Base-by-base conservation (phyloP, 139 green algal genomes). In the Pleodorina starrii region DNA sequence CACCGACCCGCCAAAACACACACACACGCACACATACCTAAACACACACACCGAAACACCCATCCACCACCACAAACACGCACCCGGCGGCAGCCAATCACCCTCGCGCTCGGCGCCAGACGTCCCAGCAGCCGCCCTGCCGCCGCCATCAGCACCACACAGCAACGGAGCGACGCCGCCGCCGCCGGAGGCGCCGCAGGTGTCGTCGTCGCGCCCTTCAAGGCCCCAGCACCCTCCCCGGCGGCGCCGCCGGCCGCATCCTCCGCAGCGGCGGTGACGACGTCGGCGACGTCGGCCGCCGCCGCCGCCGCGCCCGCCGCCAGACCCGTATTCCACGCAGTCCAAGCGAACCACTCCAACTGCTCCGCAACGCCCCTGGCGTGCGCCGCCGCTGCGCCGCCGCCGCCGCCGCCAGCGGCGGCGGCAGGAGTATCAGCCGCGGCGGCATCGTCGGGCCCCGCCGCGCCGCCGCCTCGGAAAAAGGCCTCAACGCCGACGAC, bases 301-400 rank as follows among this genome's bases (percentile, higher is more conserved):
- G 51, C 43, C 44, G 63, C 83, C 48, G 68, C 84, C 32, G 48
- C 36, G 1, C 36, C 84, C 69, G 71, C 48, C 38, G 48, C 69
- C 48, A 89, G 84, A 0, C 84, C 84, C 0, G 9, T 25, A 25
- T 89, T 89, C 69, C 68, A 89, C 2, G 84, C 69, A 1, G 48
- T 89, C 69, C 84, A 82, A 0, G 84, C 84, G 44, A 89, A 89
- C 84, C 84, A 89, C 84, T 89, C 84, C 5, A 89, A 48, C 84
- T 79, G 50, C 69, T 89, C 38, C 46, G 59, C 12, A n/a, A 78
- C 14, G 25, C 36, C 25, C 80, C 63, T 50, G 40, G 35, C 17
- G 27, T 85, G 77, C 32, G 63, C 0, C 19, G 75, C 2, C 46
- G 27, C 1, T 17, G 43, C 48, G 77, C 46, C 32, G 48, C n/a